Evolutionary conservation across 2,329 filamentous ascomycete species (phyloP), one percentile per base, ranked within the genome.

Genomic region (Penicillium hordei): DNA sequence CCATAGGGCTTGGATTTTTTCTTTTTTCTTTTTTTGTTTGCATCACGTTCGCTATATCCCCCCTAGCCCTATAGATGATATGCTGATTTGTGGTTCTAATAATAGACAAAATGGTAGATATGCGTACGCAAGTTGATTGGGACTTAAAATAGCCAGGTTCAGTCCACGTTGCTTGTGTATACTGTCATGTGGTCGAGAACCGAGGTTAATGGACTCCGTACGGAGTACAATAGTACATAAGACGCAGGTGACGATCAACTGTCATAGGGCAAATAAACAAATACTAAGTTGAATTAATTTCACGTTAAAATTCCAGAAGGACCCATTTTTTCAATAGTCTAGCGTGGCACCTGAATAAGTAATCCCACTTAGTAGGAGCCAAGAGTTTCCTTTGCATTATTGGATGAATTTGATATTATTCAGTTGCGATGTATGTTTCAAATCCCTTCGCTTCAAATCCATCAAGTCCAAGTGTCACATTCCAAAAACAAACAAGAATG

Each of bases 241-340:
- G 34, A 38, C 17, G 3, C 34, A 38, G 17, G 8, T 4, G 39
- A 42, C 39, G 39, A 42, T 42, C 39, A 25, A 25, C 21, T 42
- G 39, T 42, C 39, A 42, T 25, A 42, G 39, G 39, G 13, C 39
- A 25, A 23, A 42, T 17, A 25, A 23, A 42, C 13, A 25, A 23
- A 42, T 25, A 17, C 39, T 9, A 25, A 17, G 12, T 42, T 42
- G 39, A 23, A 42, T 38, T 38, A 42, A 36, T 52, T 42, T 43
- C 15, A 3, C 1, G 2, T 21, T 15, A 5, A 52, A 33, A 36
- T 55, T 55, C 52, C 21, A 36, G 44, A 54, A 48, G 51, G 52
- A 34, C 15, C 51, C 51, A 38, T 46, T 38, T 1, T 38, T 43
- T 40, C 52, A 55, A 43, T 55, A 55, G 46, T 23, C n/a, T 44